Conservation (phyloP, 2,329 filamentous ascomycete genomes). For the Pestalotiopsis sp. region DNA sequence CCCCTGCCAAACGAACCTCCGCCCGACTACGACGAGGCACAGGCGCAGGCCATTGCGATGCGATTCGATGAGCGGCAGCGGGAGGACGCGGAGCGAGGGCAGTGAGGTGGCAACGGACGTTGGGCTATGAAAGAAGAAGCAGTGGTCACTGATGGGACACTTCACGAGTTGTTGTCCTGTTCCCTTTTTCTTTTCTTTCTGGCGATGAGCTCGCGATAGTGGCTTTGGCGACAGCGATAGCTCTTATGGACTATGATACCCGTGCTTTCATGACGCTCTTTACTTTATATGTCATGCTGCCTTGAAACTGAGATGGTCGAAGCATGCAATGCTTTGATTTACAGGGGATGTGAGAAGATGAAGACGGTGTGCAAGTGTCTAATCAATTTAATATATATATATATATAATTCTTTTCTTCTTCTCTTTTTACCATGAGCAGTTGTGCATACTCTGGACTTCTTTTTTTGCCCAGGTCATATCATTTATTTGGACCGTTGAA, state of each 20-base stretch:
- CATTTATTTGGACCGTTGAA: no score
- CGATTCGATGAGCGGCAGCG: constrained; percentile 72
- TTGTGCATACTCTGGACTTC: no score
- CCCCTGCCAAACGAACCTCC: constrained; percentile 73
- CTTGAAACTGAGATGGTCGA: neutral
- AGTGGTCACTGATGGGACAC: neutral
- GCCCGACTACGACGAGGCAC: constrained; percentile 89
- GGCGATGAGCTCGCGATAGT: neutral
- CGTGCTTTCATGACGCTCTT: neutral
- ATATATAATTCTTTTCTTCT: no score
- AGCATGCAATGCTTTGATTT: neutral
- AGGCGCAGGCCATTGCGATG: constrained; percentile 67
- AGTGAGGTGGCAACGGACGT: constrained; percentile 30
- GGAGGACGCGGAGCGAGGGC: constrained; percentile 67
- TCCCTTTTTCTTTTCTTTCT: neutral
- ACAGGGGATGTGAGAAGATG: no score
- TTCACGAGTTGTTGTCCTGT: neutral
- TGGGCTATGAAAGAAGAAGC: neutral
- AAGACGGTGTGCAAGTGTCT: no score
- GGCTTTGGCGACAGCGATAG: neutral
- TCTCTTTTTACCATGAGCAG: no score
- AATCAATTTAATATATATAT: no score
- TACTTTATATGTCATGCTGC: neutral
- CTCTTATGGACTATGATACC: constrained; percentile 25
- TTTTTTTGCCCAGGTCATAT: no score